Evolutionary conservation across 1,284 basidiomycete species (phyloP).

Genomic region (Malassezia dermatis): DNA sequence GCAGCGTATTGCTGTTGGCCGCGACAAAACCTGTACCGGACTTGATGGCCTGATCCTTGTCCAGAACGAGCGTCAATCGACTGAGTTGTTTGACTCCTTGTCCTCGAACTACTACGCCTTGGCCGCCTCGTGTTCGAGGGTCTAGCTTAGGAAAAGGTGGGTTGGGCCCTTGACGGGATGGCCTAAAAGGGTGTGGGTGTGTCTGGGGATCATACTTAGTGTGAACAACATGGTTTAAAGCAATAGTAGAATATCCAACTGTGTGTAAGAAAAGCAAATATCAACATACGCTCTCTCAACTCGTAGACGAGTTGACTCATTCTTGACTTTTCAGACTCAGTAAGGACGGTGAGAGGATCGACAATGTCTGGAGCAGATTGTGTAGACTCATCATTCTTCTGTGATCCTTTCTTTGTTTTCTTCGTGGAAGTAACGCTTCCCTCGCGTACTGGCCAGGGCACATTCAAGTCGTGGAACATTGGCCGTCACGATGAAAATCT

Average conservation of each 20-base stretch:
- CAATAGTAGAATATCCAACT: conserved; percentile 32
- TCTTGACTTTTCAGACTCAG: conserved; percentile 12
- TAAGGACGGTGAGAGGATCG: not conserved
- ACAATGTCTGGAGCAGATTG: too few relatives aligned
- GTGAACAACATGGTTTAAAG: conserved; percentile 34
- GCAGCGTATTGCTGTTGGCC: conserved; percentile 29
- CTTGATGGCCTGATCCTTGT: conserved; percentile 35
- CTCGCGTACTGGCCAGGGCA: conserved; percentile 28
- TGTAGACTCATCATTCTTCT: not conserved
- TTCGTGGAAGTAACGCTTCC: not conserved
- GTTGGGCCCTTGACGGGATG: conserved; percentile 15
- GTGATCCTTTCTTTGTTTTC: conserved; percentile 22
- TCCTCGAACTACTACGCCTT: not conserved
- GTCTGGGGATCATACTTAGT: conserved; percentile 24
- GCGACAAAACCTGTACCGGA: conserved; percentile 32
- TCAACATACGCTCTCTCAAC: conserved; percentile 18
- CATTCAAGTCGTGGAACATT: conserved; percentile 40
- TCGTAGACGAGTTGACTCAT: conserved; percentile 23
- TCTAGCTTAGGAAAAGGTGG: conserved; percentile 39
- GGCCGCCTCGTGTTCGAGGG: conserved; percentile 16
- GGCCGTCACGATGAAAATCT: not conserved
- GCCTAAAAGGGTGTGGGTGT: conserved; percentile 26
- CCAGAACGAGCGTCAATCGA: conserved; percentile 40
- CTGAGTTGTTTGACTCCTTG: conserved; percentile 32
- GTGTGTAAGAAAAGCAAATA: not conserved